Conservation (phyloP, 2,329 filamentous ascomycete genomes). For the Cercospora zeae-maydis region DNA sequence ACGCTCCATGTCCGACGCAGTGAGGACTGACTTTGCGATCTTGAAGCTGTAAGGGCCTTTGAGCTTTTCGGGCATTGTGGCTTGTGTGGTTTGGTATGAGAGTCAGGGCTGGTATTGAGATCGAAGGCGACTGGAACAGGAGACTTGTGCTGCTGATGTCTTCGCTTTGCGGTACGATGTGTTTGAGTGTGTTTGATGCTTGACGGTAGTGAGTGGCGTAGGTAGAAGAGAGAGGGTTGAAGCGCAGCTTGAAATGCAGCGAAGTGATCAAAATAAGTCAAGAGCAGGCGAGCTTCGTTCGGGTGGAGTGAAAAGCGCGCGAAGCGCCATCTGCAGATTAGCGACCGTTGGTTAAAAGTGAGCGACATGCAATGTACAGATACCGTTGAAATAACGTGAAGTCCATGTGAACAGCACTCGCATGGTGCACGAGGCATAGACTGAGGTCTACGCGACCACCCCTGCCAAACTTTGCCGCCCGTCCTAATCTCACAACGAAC, state of each 20-base stretch:
- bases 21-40: constrained; percentile 23
- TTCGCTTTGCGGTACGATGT: not conserved
- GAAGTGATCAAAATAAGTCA: not conserved
- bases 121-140: not conserved
- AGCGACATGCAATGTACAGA: not conserved
- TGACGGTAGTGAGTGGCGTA: not conserved
- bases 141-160: not conserved
- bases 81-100: not conserved
- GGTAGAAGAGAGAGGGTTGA: not conserved
- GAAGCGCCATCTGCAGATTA: not conserved
- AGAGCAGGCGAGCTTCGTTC: not conserved
- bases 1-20: constrained; percentile 21
- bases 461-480: constrained; percentile 4
- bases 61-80: constrained; percentile 13
- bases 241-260: not conserved
- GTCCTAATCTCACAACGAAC: not conserved
- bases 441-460: not conserved
- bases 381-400: not conserved
- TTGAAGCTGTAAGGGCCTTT: constrained; percentile 18
- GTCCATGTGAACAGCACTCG: not conserved
- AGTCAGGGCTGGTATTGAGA: not conserved
- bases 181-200: not conserved
- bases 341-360: not conserved
- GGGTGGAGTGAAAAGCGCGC: not conserved
- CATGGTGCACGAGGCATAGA: not conserved